Base-by-base conservation (phyloP, 2,329 filamentous ascomycete species). In the Fusarium tjaetaba region DNA sequence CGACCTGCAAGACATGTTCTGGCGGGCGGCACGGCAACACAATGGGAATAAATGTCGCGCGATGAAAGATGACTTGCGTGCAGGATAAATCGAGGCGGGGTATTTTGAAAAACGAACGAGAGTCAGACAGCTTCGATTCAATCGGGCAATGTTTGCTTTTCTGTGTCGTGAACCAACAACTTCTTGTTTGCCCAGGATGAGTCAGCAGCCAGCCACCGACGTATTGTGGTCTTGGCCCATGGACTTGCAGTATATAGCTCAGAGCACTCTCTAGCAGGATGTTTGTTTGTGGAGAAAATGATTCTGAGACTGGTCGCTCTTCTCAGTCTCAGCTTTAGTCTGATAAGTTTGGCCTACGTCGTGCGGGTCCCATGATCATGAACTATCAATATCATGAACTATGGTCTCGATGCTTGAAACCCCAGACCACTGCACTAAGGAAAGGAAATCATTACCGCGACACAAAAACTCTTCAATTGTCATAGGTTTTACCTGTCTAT, bases 181-280 rank as follows among this genome's bases (percentile, higher is more conserved):
- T 26, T 26, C 18, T 20, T 45, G 24, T 20, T 26, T 45, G n/a
- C 4, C 11, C 11, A 45, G 11, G 18, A 26, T 45, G 24, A 45
- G 24, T 45, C 24, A 45, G 24, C 24, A 18, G 24, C 16, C 43
- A 26, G 43, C 24, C 43, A 45, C 24, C 20, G 43, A 45, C 7
- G 24, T 20, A 20, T 13, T 2, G 4, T 20, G 24, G 2, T 18
- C 11, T 20, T 14, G 24, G 43, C 24, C 24, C 13, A 26, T 45
- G 5, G 8, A 45, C 16, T 5, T 14, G 20, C 24, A 14, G 18
- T 26, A 3, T 3, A 20, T 20, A 13, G 4, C 6, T 20, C 11
- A 43, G n/a, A 24, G 42, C n/a, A 43, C 41, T 43, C 9, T 43
- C 10, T 16, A 11, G 1, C 0, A 18, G n/a, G 2, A 16, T 18